Evolutionary conservation across 345 rosid species (phyloP), one percentile per base, ranked within the genome.

Genomic region (Triadica sebifera): DNA sequence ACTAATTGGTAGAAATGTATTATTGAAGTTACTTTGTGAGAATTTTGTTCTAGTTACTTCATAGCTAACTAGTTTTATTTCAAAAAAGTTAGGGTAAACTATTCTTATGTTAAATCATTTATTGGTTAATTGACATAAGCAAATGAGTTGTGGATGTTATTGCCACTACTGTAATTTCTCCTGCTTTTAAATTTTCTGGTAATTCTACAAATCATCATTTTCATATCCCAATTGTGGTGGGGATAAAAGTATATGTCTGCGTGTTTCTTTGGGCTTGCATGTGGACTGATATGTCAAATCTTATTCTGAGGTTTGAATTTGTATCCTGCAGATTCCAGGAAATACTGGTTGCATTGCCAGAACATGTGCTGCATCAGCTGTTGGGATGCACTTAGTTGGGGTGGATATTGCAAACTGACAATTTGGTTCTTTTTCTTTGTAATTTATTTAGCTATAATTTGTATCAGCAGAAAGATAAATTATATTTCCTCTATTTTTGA

Each of bases 341-440:
- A 94, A 92, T 72, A 89, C 93, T 46, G 98, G 98, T 74, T 90
- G 97, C 92, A 94, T 92, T 77, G 98, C 97, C 22, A 92, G 97
- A 86, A 94, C 97, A 71, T 92, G 97, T 80, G 98, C 97, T 2
- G 97, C 97, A 11, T 85, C 98, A 43, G 89, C 95, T 49, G 91
- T 87, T 72, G 93, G 92, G 39, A 87, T 92, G 57, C 98, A 94
- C 87, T 86, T 94, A 70, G 97, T 92, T 62, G 95, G 88, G 89
- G 93, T 90, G 46, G 51, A 57, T 70, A 37, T 59, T 50, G 24
- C 62, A 55, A 39, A 50, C 59, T 69, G 43, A 50, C 5, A 20
- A 20, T 75, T 68, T 12, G 22, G 24, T 60, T 47, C 1, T 68
- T 50, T 34, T 74, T 41, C 12, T 10, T 41, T 12, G n/a, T 7